These are phyloP conservation scores for Nigrospora sphaerica DNA, from an alignment of 2,329 filamentous ascomycete species.

Conservation along the genomic window DNA sequence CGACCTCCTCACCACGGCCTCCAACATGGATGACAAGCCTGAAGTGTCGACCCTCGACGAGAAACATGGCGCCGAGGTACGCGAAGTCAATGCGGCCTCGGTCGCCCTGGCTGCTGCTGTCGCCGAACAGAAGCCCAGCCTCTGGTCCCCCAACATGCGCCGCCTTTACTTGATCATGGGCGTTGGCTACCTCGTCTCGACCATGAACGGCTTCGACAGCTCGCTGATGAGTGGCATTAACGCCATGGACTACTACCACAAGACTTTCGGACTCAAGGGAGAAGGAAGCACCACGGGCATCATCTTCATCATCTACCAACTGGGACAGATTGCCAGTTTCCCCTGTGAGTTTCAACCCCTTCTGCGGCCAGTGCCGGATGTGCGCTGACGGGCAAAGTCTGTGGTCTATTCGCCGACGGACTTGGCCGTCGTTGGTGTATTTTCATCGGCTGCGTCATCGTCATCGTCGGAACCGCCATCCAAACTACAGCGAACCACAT, in stretches of 20 bases:
- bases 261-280: constrained; percentile 38
- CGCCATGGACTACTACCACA: constrained; percentile 42
- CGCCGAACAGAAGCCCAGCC: constrained; percentile 25
- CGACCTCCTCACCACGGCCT: constrained; percentile 6
- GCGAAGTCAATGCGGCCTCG: constrained; percentile 27
- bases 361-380: no score
- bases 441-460: constrained; percentile 45
- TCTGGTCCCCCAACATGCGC: constrained; percentile 25
- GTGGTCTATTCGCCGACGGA: constrained; percentile 41
- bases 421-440: constrained; percentile 48
- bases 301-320: constrained; percentile 40
- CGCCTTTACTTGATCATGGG: constrained; percentile 29
- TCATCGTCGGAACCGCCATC: constrained; percentile 42
- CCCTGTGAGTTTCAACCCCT: constrained; percentile 22
- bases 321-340: constrained; percentile 42
- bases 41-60: constrained; percentile 12
- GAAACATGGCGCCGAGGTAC: constrained; percentile 17
- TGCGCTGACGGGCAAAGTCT: constrained; percentile 21
- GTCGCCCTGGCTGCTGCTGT: constrained; percentile 25
- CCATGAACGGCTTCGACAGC: constrained; percentile 52
- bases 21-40: constrained; percentile 8
- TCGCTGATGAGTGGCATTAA: constrained; percentile 46
- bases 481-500: constrained; percentile 38
- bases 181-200: constrained; percentile 34
- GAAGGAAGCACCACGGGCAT: constrained; percentile 38